These are phyloP conservation scores for Fusarium sp. DNA, from an alignment of 2,329 filamentous ascomycete species.

Conservation along the genomic window DNA sequence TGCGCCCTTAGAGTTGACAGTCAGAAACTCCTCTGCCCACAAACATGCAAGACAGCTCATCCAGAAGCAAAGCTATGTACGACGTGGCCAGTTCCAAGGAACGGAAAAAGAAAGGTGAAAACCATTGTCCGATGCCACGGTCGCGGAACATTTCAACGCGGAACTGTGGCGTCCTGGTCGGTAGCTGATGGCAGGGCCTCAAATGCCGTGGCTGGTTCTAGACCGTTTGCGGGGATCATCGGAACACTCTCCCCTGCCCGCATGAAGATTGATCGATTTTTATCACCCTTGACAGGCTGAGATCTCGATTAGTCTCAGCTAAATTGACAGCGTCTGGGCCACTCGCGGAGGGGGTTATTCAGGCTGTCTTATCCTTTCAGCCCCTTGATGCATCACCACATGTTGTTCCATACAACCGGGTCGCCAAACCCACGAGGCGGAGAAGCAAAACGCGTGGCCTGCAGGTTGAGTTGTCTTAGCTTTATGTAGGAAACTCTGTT, in stretches of 20 bases:
- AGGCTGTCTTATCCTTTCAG: not conserved
- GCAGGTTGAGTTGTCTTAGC: not conserved
- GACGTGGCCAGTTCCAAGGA: not conserved
- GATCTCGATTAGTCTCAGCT: conserved; percentile 1
- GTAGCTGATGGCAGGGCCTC: conserved; percentile 9
- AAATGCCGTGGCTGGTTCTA: conserved; percentile 24
- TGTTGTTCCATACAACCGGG: not conserved
- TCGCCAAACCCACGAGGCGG: not conserved
- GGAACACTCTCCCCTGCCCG: not conserved
- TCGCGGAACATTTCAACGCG: not conserved
- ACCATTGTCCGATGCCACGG: not conserved
- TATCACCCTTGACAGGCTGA: not conserved
- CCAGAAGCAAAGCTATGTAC: not conserved
- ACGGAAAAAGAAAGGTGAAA: not conserved
- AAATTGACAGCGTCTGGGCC: not conserved
- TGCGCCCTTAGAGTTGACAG: not conserved
- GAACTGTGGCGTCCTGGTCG: not conserved
- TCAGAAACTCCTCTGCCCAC: not conserved
- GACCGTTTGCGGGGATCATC: conserved; percentile 35
- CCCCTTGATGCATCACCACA: not conserved
- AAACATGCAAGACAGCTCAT: not conserved
- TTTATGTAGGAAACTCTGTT: not conserved
- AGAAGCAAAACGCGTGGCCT: not conserved
- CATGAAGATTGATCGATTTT: not conserved
- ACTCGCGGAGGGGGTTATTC: not conserved